Conservation (phyloP, 371 early-diverging fungal species). For the Mucor piriformis region DNA sequence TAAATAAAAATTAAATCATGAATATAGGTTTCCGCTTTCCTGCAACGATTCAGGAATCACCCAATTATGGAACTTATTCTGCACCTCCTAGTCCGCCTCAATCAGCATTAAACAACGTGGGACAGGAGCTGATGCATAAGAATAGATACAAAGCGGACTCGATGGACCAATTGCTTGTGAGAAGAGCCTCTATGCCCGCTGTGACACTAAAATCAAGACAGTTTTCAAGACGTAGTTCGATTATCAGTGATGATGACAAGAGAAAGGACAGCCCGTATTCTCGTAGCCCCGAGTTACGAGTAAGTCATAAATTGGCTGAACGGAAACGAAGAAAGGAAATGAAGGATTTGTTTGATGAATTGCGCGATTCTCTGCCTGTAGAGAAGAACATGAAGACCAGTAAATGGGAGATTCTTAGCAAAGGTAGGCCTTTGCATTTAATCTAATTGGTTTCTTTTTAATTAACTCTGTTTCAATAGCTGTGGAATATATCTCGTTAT, state of each 20-base stretch:
- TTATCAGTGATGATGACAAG: neutral
- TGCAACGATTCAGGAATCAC: constrained; percentile 43
- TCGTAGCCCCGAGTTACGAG: constrained; percentile 67
- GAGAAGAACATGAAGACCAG: constrained; percentile 77
- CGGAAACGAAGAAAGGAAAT: constrained; percentile 84
- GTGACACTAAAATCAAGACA: constrained; percentile 27
- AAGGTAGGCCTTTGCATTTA: constrained; percentile 60
- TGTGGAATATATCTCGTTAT: constrained; percentile 52
- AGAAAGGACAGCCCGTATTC: constrained; percentile 65
- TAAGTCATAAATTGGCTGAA: constrained; percentile 86
- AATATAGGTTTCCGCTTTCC: constrained; percentile 43
- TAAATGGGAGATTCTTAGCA: constrained; percentile 87
- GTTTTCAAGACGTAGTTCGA: neutral
- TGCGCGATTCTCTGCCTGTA: constrained; percentile 74
- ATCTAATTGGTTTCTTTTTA: neutral
- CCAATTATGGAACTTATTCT: constrained; percentile 50
- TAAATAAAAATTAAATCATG: neutral
- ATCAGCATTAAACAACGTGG: constrained; percentile 15
- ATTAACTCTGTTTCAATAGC: constrained; percentile 29
- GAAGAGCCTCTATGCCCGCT: constrained; percentile 59
- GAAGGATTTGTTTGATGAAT: constrained; percentile 87
- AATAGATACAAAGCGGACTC: constrained; percentile 19
- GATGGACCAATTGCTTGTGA: constrained; percentile 16
- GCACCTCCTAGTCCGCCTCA: constrained; percentile 65
- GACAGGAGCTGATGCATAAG: constrained; percentile 23